Percentiles rank a stretch among this genome's conserved stretches.
These are phyloP conservation scores for Trametes meyenii DNA, from an alignment of 768 basidiomycete genomes.

Conservation along the genomic window DNA sequence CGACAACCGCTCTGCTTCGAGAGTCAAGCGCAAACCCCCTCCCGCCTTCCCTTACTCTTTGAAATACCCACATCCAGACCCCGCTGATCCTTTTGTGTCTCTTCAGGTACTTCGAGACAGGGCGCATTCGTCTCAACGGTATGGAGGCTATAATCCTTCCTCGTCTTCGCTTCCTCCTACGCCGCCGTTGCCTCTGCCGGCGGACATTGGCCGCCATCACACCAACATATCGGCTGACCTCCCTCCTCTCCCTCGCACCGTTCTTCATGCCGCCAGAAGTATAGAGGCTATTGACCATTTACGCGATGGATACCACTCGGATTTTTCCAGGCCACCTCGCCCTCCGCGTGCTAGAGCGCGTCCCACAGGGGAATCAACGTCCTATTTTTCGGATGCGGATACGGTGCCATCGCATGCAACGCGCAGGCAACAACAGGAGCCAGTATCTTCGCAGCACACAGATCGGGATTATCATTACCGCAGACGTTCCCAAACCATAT, in stretches of 20 bases:
- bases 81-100: conserved; percentile 69
- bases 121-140: conserved; percentile 43
- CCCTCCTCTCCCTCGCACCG: conserved; percentile 14
- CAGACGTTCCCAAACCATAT: conserved; percentile 36
- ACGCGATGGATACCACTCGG: conserved; percentile 27
- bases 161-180: conserved; percentile 16
- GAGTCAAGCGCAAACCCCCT: conserved; percentile 58
- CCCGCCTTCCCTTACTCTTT: conserved; percentile 53
- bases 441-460: conserved; percentile 12
- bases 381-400: conserved; percentile 32
- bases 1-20: conserved; percentile 16
- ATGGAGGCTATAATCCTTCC: conserved; percentile 13
- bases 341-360: conserved; percentile 28
- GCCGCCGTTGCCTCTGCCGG: not conserved
- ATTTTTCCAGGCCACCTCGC: conserved; percentile 25
- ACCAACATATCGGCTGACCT: not conserved
- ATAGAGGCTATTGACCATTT: conserved; percentile 13
- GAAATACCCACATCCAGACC: conserved; percentile 70
- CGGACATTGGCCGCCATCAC: conserved; percentile 2
- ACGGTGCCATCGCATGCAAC: conserved; percentile 3
- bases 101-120: conserved; percentile 66
- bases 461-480: conserved; percentile 30
- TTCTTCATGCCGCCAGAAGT: conserved; percentile 17
- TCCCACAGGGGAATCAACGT: conserved; percentile 22
- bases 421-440: conserved; percentile 13